phyloP scores from a whole-genome alignment of 495 filamentous ascomycete genomes.

The Penicillium fimorum region DNA sequence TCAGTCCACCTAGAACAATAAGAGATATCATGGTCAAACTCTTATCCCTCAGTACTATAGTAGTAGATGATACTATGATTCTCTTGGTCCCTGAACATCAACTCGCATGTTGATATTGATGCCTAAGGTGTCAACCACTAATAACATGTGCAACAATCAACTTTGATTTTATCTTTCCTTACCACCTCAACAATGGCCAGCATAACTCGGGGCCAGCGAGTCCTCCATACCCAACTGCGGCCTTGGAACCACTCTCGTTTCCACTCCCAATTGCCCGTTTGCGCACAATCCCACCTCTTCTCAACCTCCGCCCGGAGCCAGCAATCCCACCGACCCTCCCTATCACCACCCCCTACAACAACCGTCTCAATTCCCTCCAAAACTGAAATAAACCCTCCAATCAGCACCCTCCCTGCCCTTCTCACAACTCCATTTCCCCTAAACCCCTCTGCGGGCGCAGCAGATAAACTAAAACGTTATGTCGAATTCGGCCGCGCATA shows the following conservation, averaged over 20 bases:
- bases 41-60: not conserved
- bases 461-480: conserved; percentile 38
- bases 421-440: conserved; percentile 29
- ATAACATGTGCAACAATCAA: not conserved
- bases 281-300: conserved; percentile 11
- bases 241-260: not conserved
- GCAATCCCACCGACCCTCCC: conserved; percentile 13
- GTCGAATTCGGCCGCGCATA: conserved; percentile 46
- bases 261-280: conserved; percentile 2
- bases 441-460: conserved; percentile 16
- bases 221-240: conserved; percentile 5
- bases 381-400: conserved; percentile 39
- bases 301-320: conserved; percentile 21
- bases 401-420: conserved; percentile 38
- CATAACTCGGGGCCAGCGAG: conserved; percentile 6
- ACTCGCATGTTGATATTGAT: not conserved
- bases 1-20: not conserved
- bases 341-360: conserved; percentile 11
- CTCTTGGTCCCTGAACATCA: not conserved
- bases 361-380: conserved; percentile 14
- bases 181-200: conserved; percentile 12
- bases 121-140: conserved; percentile 13
- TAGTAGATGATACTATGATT: not conserved
- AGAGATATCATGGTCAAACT: not conserved
- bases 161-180: not conserved